Conservation (phyloP, 495 filamentous ascomycete genomes). For the Penicillium coffeae region DNA sequence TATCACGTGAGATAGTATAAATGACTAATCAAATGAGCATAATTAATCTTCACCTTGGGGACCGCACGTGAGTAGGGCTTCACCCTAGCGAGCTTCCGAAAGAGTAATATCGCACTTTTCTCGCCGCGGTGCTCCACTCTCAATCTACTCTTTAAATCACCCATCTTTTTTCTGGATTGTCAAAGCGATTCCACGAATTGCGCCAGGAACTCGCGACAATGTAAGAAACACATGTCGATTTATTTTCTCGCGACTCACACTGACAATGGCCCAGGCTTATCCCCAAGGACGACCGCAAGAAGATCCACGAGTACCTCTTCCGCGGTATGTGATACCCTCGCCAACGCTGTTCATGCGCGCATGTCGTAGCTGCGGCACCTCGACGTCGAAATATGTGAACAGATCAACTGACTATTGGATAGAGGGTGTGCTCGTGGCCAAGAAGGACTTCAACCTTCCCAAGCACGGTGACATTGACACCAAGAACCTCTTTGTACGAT, state of each 20-base stretch:
- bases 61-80: conserved; percentile 30
- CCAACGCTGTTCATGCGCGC: conserved; percentile 4
- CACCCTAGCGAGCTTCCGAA: conserved; percentile 33
- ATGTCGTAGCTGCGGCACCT: neutral
- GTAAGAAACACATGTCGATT: conserved; percentile 26
- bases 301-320: conserved; percentile 99
- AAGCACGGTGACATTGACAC: conserved; percentile 95
- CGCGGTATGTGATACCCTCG: conserved; percentile 59
- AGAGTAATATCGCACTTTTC: conserved; percentile 41
- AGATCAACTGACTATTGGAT: conserved; percentile 18
- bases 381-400: neutral
- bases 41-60: neutral
- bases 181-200: conserved; percentile 57
- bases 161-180: conserved; percentile 42
- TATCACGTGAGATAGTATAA: conserved; percentile 4
- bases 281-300: conserved; percentile 99
- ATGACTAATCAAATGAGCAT: conserved; percentile 3
- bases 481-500: conserved; percentile 80
- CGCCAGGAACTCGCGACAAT: conserved; percentile 59
- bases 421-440: conserved; percentile 98
- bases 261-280: conserved; percentile 69
- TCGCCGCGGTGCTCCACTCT: conserved; percentile 36
- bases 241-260: neutral
- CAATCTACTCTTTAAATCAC: conserved; percentile 34
- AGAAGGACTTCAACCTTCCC: conserved; percentile 95